Percentiles rank a stretch among this genome's conserved stretches.
Conservation (phyloP, 2,329 filamentous ascomycete genomes). For the Colletotrichum sp. region DNA sequence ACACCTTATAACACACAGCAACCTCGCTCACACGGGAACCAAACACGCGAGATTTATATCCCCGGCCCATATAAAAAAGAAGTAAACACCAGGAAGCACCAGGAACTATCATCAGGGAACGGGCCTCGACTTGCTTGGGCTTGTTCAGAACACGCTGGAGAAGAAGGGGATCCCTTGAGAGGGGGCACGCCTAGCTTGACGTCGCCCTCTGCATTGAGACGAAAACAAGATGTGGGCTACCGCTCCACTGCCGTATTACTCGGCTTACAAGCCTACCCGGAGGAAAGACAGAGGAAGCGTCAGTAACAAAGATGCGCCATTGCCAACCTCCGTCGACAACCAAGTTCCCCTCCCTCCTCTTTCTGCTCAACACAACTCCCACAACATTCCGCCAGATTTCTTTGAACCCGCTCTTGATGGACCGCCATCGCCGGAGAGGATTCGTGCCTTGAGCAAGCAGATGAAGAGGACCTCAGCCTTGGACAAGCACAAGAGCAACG, state of each 20-base stretch:
- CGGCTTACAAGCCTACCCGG: slow-evolving; percentile 20
- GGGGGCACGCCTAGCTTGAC: slow-evolving; percentile 20
- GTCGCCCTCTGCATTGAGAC: slow-evolving; percentile 23
- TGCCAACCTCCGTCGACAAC: slow-evolving; percentile 2
- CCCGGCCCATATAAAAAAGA: slow-evolving; percentile 10
- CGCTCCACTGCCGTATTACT: slow-evolving; percentile 25
- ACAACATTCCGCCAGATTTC: slow-evolving; percentile 42
- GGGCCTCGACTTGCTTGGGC: slow-evolving; percentile 6
- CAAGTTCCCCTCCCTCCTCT: not conserved
- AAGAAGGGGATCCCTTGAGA: slow-evolving; percentile 19
- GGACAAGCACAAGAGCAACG: slow-evolving; percentile 51
- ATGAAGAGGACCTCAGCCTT: slow-evolving; percentile 58
- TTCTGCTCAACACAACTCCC: slow-evolving; percentile 6
- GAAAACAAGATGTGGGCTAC: slow-evolving; percentile 23
- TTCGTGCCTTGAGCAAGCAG: slow-evolving; percentile 64
- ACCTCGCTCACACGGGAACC: not conserved
- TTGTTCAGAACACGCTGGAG: slow-evolving; percentile 1
- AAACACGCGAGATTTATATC: slow-evolving; percentile 1
- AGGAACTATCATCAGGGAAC: not conserved
- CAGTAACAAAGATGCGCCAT: slow-evolving; percentile 19
- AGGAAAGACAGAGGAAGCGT: not conserved
- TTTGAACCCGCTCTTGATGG: slow-evolving; percentile 65
- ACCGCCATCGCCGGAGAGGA: slow-evolving; percentile 64
- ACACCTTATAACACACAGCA: not conserved
- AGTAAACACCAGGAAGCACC: not conserved